Base-by-base conservation (phyloP, 441 rosid species). In the Sinapis alba region DNA sequence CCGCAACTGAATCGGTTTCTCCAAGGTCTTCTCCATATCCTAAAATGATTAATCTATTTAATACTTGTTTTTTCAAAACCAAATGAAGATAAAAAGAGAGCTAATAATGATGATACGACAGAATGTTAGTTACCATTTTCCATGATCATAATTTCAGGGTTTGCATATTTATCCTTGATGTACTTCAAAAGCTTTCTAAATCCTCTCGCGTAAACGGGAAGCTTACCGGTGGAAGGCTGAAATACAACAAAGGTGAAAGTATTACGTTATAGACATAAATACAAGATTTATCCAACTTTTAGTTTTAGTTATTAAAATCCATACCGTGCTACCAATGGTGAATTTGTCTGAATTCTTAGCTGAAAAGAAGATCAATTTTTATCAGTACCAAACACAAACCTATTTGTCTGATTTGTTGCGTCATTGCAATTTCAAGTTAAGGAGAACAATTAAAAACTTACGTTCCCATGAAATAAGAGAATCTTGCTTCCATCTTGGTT, bases 61-160 rank as follows among this genome's bases (percentile, higher is more conserved):
- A 13, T 30, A 26, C 7, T 6, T 20, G 19, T 0, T 26, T 7
- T 74, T 2, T 3, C n/a, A 2, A n/a, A 43, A 6, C 12, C 10
- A 11, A 38, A 53, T 4, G 10, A n/a, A 23, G 13, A 23, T 7
- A 50, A 8, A 47, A 50, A 8, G 6, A 7, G 56, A 50, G 20
- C 20, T 50, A 50, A 50, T 1, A 6, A 16, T 50, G 56, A 50
- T 2, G 21, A 16, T 16, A 50, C 2, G 20, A 57, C n/a, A 38
- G 5, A 38, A 38, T 57, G 9, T 28, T 6, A 57, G 11, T 26
- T 58, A 83, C 86, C 89, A 65, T 85, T 85, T 70, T 83, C 86
- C 28, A 82, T 76, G 24, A 80, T 75, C 21, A 78, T 76, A 28
- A 85, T 72, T 62, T 69, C 75, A 0, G 84, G 85, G 34, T 71